Evolutionary conservation across 1,284 basidiomycete genomes (phyloP), one percentile per base, ranked within the genome.

Genomic region (Phylloboletellus chloephorus): DNA sequence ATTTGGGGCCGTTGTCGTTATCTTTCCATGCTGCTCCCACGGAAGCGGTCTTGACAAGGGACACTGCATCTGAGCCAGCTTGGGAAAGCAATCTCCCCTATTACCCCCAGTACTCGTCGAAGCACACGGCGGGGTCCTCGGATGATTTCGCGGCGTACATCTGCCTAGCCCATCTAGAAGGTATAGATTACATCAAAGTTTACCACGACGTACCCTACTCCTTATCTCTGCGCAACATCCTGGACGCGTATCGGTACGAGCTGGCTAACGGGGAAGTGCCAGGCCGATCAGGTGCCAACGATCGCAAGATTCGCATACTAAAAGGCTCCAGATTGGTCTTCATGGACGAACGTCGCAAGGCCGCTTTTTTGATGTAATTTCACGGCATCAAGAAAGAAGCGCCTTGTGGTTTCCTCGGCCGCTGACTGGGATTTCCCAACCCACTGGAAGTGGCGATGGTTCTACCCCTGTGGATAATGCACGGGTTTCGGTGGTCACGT

Each of bases 131-230:
- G 41, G 44, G 31, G 17, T 39, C 46, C 17, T 43, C 33, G 20
- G 39, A 48, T 23, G 29, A 19, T 25, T 44, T 50, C 37, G 30
- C 48, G 31, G 31, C 43, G 40, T 46, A 49, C 43, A 46, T 50
- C 26, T 42, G 37, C 46, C 46, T 46, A 34, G 31, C 47, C 7
- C 49, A 54, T 12, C 47, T 75, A 22, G 58, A 59, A 20, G 50
- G 48, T 3, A 53, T 67, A 26, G 78, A 80, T 50, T 67, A 78
- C 52, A 70, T 84, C 64, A 80, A 79, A 56, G 54, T 84, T 16
- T 79, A 78, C 55, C 78, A 81, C 51, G 77, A 79, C 47, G 66
- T 69, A 13, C 47, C 52, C 16, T 66, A 69, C 44, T 67, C 75
- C 12, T 67, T 76, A 60, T 57, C 62, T 44, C 50, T 83, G 6